Conservation (phyloP, 495 filamentous ascomycete species). For the Annulohypoxylon moriforme region DNA sequence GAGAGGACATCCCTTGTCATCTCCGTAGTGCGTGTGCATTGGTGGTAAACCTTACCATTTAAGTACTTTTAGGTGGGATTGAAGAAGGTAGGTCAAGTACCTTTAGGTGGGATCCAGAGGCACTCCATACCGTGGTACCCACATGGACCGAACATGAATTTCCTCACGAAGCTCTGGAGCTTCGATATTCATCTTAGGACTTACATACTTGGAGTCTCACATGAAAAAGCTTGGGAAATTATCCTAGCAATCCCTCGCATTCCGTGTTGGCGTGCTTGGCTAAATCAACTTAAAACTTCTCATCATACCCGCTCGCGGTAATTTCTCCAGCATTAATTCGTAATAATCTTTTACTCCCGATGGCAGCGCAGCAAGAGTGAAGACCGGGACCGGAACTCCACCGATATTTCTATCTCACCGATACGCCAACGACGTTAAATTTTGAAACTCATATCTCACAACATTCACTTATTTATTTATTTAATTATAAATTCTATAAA, state of each 20-base stretch:
- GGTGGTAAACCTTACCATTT: slow-evolving; percentile 24
- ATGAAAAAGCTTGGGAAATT: not conserved
- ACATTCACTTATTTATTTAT: not conserved
- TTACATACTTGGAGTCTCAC: not conserved
- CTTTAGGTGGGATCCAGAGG: no score
- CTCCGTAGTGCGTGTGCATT: slow-evolving; percentile 26
- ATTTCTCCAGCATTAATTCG: not conserved
- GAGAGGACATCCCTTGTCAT: not conserved
- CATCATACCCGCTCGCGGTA: not conserved
- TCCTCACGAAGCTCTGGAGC: not conserved
- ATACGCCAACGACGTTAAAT: slow-evolving; percentile 5
- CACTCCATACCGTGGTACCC: not conserved
- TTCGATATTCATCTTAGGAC: not conserved
- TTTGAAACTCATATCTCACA: not conserved
- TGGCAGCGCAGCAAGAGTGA: not conserved
- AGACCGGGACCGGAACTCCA: slow-evolving; percentile 5
- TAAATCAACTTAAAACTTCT: not conserved
- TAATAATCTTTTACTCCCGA: not conserved
- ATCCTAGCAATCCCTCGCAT: not conserved
- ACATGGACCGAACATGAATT: slow-evolving; percentile 21
- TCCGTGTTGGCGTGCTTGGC: slow-evolving; percentile 13
- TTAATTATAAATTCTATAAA: not conserved
- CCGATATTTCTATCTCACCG: not conserved
- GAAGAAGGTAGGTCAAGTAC: not conserved
- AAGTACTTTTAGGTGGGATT: slow-evolving; percentile 12